These are phyloP conservation scores for Eimeria tenella DNA, from an alignment of 169 alveolate genomes.

Conservation along the genomic window DNA sequence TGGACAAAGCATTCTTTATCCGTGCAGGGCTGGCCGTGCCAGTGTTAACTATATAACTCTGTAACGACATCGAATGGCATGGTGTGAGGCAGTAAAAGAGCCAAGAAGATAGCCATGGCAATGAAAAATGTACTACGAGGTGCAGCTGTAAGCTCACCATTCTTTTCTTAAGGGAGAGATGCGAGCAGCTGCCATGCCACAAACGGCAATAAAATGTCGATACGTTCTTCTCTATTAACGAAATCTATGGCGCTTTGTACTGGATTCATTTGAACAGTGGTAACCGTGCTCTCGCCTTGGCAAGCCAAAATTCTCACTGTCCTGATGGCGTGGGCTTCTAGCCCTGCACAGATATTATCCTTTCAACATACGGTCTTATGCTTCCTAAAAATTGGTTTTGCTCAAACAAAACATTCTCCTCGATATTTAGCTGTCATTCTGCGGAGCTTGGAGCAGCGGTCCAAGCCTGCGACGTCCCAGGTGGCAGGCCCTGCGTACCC, in stretches of 20 bases:
- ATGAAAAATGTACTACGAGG: neutral
- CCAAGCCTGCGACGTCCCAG: too few relatives aligned
- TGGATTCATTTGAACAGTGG: neutral
- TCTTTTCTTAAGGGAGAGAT: neutral
- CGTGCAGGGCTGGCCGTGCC: constrained; percentile 51
- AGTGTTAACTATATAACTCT: neutral
- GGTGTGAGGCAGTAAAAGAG: neutral
- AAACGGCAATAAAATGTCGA: neutral
- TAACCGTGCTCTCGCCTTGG: neutral
- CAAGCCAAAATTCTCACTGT: too few relatives aligned
- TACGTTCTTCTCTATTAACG: neutral
- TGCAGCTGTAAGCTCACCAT: neutral
- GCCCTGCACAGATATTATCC: too few relatives aligned
- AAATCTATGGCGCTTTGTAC: too few relatives aligned
- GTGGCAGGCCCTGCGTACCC: too few relatives aligned
- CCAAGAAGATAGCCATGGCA: neutral
- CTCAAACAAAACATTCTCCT: too few relatives aligned
- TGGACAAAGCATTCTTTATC: constrained; percentile 27
- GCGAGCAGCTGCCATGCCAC: neutral
- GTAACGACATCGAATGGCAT: constrained; percentile 12
- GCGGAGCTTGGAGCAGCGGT: too few relatives aligned
- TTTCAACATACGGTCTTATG: too few relatives aligned
- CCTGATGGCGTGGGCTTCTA: too few relatives aligned
- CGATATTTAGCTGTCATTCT: too few relatives aligned
- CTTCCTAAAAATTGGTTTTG: too few relatives aligned